Percentiles rank a stretch among this genome's conserved stretches.
These are phyloP conservation scores for Neoarthrinium moseri DNA, from an alignment of 2,329 filamentous ascomycete genomes.

Conservation along the genomic window DNA sequence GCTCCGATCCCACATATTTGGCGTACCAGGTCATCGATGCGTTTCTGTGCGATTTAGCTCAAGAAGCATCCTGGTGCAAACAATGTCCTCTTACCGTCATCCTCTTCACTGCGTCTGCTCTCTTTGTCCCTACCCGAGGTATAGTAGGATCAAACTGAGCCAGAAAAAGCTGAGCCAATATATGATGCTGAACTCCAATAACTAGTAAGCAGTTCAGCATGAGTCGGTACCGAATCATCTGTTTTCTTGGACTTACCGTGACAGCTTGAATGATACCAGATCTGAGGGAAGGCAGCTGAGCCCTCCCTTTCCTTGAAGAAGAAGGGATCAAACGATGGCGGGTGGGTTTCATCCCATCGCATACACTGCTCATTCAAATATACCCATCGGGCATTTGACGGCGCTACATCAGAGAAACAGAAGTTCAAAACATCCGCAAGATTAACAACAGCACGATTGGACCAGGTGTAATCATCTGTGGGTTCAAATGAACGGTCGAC, in stretches of 20 bases:
- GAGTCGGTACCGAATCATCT: not conserved
- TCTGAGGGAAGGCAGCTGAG: constrained; percentile 51
- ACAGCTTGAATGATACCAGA: constrained; percentile 56
- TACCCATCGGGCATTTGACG: constrained; percentile 36
- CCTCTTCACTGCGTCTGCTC: constrained; percentile 31
- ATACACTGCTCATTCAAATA: constrained; percentile 40
- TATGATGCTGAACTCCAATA: constrained; percentile 59
- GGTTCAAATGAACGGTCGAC: constrained; percentile 49
- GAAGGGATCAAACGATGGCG: constrained; percentile 54
- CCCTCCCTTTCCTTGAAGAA: constrained; percentile 39
- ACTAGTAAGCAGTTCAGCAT: constrained; percentile 32
- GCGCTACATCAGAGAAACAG: constrained; percentile 50
- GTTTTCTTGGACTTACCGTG: constrained; percentile 38
- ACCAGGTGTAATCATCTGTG: constrained; percentile 54
- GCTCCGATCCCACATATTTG: constrained; percentile 58
- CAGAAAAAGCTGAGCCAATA: constrained; percentile 56
- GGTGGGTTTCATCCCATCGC: constrained; percentile 47
- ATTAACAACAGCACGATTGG: constrained; percentile 60
- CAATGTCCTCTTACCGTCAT: constrained; percentile 35
- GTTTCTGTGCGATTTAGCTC: constrained; percentile 30
- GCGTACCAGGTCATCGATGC: constrained; percentile 46
- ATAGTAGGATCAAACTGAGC: constrained; percentile 54
- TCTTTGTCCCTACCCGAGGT: constrained; percentile 44
- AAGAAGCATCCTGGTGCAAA: not conserved
- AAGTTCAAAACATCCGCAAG: constrained; percentile 64